Conservation (phyloP, 805 yeast genomes). For the Myxozyma neotropica region DNA sequence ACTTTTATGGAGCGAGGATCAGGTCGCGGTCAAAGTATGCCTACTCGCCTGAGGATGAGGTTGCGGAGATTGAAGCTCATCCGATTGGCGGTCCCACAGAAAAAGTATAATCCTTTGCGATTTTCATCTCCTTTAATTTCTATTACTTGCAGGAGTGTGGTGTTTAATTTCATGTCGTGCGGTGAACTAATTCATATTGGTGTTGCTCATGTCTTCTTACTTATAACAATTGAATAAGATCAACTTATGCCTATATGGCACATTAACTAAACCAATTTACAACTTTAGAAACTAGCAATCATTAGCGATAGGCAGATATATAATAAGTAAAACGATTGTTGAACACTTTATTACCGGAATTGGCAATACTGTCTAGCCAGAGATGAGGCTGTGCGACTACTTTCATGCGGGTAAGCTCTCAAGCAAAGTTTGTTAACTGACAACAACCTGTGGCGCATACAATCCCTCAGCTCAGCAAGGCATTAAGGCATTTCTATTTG, state of each 20-base stretch:
- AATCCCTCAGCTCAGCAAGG: background rate
- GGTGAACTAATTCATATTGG: too few species aligned
- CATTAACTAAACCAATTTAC: too few species aligned
- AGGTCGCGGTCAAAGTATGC: slow-evolving; percentile 63
- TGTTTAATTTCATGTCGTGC: background rate
- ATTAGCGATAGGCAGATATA: background rate
- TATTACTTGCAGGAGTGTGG: too few species aligned
- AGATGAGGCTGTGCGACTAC: background rate
- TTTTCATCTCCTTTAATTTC: background rate
- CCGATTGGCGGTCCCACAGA: slow-evolving; percentile 49
- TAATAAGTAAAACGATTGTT: background rate
- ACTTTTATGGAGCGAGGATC: slow-evolving; percentile 52
- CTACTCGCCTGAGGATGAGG: slow-evolving; percentile 50
- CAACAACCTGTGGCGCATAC: background rate
- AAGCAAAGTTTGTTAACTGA: background rate
- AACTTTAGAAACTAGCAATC: too few species aligned
- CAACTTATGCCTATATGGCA: too few species aligned
- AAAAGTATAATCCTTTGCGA: background rate
- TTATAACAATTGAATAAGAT: too few species aligned
- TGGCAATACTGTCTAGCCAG: background rate
- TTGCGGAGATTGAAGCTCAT: slow-evolving; percentile 30
- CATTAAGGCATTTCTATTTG: background rate
- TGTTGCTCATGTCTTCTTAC: too few species aligned
- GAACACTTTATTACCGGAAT: background rate
- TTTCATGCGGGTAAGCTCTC: background rate